Evolutionary conservation across 1,139 yeast species (phyloP).

Genomic region (Yamadazyma sp.): DNA sequence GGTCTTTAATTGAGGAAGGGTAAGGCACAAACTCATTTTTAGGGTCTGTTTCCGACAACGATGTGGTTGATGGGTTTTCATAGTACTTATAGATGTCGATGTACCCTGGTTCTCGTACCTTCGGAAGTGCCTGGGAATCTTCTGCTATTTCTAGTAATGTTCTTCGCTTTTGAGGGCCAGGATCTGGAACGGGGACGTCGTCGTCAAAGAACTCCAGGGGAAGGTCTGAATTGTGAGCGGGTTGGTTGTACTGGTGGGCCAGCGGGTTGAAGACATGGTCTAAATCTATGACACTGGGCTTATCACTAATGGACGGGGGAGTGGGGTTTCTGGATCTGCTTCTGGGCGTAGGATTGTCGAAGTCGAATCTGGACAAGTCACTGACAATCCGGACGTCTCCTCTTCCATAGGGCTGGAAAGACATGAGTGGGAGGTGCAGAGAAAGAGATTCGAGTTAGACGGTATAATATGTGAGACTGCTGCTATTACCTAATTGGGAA

Average conservation of each 20-base stretch:
- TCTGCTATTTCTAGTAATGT: constrained; percentile 18
- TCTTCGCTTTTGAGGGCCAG: constrained; percentile 13
- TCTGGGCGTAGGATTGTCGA: constrained; percentile 21
- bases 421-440: constrained; percentile 10
- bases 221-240: constrained; percentile 6
- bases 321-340: constrained; percentile 29
- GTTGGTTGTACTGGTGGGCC: neutral
- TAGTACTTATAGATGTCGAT: constrained; percentile 21
- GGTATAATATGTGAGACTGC: neutral
- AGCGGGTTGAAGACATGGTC: neutral
- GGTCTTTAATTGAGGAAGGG: constrained; percentile 14
- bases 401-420: constrained; percentile 24
- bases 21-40: constrained; percentile 14
- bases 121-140: constrained; percentile 11
- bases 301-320: constrained; percentile 23
- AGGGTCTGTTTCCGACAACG: constrained; percentile 8
- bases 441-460: neutral
- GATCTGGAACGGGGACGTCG: constrained; percentile 11
- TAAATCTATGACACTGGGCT: constrained; percentile 4
- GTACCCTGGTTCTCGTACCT: constrained; percentile 12
- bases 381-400: constrained; percentile 27
- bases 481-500: constrained; percentile 6
- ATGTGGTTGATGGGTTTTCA: constrained; percentile 16
- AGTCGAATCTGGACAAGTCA: constrained; percentile 32
- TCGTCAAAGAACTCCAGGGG: constrained; percentile 12